Evolutionary conservation across 257 asterid species (phyloP), one percentile per base, ranked within the genome.

Genomic region (Solanum arcanum): DNA sequence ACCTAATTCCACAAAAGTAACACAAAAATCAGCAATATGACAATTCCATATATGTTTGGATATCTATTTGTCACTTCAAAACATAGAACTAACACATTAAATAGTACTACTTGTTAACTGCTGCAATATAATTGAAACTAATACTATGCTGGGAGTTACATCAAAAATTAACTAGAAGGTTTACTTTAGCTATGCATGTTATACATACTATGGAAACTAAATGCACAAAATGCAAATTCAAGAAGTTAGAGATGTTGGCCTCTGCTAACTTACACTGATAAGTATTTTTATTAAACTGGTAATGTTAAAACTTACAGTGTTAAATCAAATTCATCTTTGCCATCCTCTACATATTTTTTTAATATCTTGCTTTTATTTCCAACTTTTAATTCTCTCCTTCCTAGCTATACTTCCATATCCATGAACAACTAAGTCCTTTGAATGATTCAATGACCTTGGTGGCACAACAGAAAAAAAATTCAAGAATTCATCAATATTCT

Each of bases 371-470:
- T 86, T 86, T 42, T 86, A 66, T 46, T 85, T 89, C 88, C 89
- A 87, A 13, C 9, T 16, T 25, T 87, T 85, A 87, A 89, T 77
- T 49, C 88, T 87, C 85, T 89, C 91, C 86, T 89, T 89, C 91
- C 91, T 87, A 11, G 91, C 87, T 27, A 89, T 64, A 49, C 88
- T 89, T 16, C 91, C 91, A 59, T 89, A 87, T 33, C 89, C 91
- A 25, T 89, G 86, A 39, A 87, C 86, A 33, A 87, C 81, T 41
- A 89, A 80, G 37, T 89, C 90, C 84, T 86, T 89, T 21, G 89
- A 86, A n/a, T 89, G 89, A 83, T 89, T 89, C 84, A 89, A 37
- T 5, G 91, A 76, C 75, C 87, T 87, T 27, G 86, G 87, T 60
- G 29, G 56, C 49, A 20, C 90, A 86, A 72, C 80, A 73, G 14